These are phyloP conservation scores for Psilocybe sp. DNA, from an alignment of 768 basidiomycete genomes.

Conservation along the genomic window DNA sequence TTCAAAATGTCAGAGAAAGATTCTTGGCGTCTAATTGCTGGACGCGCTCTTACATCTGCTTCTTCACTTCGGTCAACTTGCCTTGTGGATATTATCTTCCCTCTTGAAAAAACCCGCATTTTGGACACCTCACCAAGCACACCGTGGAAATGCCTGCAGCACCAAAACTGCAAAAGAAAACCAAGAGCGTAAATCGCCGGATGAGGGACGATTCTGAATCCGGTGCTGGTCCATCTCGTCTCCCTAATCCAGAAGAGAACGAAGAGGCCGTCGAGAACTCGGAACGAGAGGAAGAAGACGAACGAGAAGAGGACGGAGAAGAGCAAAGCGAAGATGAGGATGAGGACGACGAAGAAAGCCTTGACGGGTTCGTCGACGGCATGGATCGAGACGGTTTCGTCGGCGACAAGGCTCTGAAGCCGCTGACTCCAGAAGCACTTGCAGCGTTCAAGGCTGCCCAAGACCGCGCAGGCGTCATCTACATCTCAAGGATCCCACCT, in stretches of 20 bases:
- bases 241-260: conserved; percentile 3
- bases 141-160: no score
- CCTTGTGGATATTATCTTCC: no score
- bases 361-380: conserved; percentile 36
- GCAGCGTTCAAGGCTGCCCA: conserved; percentile 73
- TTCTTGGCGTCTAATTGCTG: no score
- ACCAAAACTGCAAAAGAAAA: not conserved
- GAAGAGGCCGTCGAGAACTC: not conserved
- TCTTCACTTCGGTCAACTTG: no score
- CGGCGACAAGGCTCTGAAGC: conserved; percentile 65
- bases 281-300: not conserved
- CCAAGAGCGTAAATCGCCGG: not conserved
- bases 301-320: conserved; percentile 24
- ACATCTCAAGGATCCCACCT: conserved; percentile 94
- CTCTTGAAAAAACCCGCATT: no score
- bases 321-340: conserved; percentile 19
- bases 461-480: conserved; percentile 81
- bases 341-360: conserved; percentile 23
- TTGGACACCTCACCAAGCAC: no score
- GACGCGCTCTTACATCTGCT: no score
- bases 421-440: conserved; percentile 71
- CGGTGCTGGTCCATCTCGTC: conserved; percentile 16
- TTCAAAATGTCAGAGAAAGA: no score
- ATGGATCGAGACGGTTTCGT: conserved; percentile 61
- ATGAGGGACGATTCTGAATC: not conserved